A percentile compares a stretch with the other conserved stretches of the same genome.
phyloP scores from a whole-genome alignment of 2,329 filamentous ascomycete genomes.

The Hirsutella rhossiliensis region DNA sequence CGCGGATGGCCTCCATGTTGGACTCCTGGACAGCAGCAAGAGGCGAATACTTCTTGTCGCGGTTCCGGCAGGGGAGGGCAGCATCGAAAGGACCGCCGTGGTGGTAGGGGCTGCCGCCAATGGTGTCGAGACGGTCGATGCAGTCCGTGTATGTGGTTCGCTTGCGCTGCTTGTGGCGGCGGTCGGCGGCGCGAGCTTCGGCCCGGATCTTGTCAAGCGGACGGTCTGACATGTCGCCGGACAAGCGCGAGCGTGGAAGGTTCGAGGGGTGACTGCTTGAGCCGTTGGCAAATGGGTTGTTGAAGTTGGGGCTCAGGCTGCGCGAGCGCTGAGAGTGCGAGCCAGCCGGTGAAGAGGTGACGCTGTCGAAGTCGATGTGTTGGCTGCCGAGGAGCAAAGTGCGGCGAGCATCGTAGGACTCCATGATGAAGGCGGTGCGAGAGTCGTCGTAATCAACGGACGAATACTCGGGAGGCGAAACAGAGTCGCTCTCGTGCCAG shows the following conservation, averaged over 20 bases:
- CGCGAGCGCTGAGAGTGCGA: too few species aligned
- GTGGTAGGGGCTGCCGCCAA: conserved; percentile 58
- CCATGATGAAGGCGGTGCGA: too few species aligned
- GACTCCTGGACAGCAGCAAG: conserved; percentile 62
- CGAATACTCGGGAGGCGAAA: too few species aligned
- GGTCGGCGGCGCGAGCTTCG: conserved; percentile 53
- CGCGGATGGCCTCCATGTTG: conserved; percentile 66
- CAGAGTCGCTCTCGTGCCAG: too few species aligned
- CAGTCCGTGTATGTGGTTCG: conserved; percentile 58
- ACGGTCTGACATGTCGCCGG: conserved; percentile 51
- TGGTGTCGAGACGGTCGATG: conserved; percentile 71
- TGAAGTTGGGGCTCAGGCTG: conserved; percentile 3
- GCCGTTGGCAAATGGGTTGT: background rate
- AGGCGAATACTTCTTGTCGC: conserved; percentile 49
- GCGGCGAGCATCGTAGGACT: too few species aligned
- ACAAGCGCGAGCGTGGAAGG: conserved; percentile 32
- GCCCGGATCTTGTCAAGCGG: conserved; percentile 55
- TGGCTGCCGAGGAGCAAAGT: too few species aligned
- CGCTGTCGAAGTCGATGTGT: too few species aligned
- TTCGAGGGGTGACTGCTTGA: conserved; percentile 5
- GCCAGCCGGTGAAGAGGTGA: too few species aligned
- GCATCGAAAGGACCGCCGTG: conserved; percentile 89
- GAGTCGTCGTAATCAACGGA: too few species aligned
- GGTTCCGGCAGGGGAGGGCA: conserved; percentile 62
- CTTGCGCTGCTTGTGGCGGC: conserved; percentile 56